phyloP scores from a whole-genome alignment of 2,329 filamentous ascomycete species.

The Neospermospora avenae region DNA sequence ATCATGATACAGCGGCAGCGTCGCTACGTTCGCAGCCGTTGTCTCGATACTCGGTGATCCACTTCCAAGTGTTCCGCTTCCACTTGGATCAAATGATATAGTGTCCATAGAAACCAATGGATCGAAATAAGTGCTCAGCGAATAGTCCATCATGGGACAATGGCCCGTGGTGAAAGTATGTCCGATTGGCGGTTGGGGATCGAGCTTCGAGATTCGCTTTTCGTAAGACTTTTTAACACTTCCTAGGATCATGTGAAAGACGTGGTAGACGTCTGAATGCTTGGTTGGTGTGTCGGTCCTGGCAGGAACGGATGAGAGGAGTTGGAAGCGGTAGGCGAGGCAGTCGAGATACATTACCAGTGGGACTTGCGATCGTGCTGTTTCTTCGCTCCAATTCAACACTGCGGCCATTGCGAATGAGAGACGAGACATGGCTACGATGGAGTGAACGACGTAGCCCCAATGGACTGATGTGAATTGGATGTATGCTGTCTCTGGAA shows the following conservation, averaged over 20 bases:
- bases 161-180: slow-evolving; percentile 17
- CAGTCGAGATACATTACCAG: slow-evolving; percentile 32
- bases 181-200: slow-evolving; percentile 15
- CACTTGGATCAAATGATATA: slow-evolving; percentile 6
- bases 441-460: slow-evolving; percentile 21
- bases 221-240: slow-evolving; percentile 30
- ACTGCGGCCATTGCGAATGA: slow-evolving; percentile 30
- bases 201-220: slow-evolving; percentile 20
- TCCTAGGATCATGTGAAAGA: slow-evolving; percentile 27
- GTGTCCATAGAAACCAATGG: slow-evolving; percentile 13
- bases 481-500: slow-evolving; percentile 21
- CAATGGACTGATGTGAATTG: slow-evolving; percentile 27
- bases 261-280: slow-evolving; percentile 24
- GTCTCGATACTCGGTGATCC: neutral
- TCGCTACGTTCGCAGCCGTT: neutral
- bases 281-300: slow-evolving; percentile 5
- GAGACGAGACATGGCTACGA: slow-evolving; percentile 26
- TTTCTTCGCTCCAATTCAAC: slow-evolving; percentile 25
- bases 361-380: slow-evolving; percentile 26
- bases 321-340: slow-evolving; percentile 28
- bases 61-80: neutral
- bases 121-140: slow-evolving; percentile 16
- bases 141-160: slow-evolving; percentile 27
- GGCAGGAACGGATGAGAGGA: slow-evolving; percentile 14
- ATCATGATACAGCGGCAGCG: slow-evolving; percentile 23